Conservation (phyloP, 1,139 yeast genomes). For the Yamadazyma buinensis region DNA sequence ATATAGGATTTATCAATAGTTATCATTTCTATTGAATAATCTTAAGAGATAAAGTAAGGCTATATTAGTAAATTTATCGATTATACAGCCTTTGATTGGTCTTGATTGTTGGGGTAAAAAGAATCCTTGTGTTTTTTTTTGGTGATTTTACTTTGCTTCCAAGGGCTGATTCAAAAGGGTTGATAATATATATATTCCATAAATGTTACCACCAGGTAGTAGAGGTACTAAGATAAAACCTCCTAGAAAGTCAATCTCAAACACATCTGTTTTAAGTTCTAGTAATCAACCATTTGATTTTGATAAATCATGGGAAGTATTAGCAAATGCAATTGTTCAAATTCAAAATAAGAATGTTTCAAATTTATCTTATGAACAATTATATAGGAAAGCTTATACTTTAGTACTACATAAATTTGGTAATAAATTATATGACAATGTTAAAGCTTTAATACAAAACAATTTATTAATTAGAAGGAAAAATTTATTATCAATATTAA, state of each 20-base stretch:
- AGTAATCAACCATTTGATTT: constrained; percentile 47
- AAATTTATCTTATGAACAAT: constrained; percentile 74
- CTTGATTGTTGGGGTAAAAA: too few species aligned
- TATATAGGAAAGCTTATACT: constrained; percentile 79
- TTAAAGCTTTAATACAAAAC: constrained; percentile 45
- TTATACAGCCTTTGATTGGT: too few species aligned
- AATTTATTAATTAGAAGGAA: constrained; percentile 42
- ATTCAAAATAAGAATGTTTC: constrained; percentile 76
- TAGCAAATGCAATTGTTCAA: constrained; percentile 72
- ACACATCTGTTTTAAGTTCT: constrained; percentile 13
- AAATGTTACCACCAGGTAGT: constrained; percentile 33
- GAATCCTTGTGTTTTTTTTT: too few species aligned
- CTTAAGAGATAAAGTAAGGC: too few species aligned
- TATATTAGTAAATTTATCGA: too few species aligned
- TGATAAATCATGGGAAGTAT: constrained; percentile 64
- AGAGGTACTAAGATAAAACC: constrained; percentile 67
- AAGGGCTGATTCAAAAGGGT: too few species aligned
- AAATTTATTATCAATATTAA: constrained; percentile 16
- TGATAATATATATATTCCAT: too few species aligned
- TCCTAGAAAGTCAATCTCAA: constrained; percentile 52
- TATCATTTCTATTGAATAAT: too few species aligned
- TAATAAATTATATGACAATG: constrained; percentile 61
- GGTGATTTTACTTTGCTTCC: too few species aligned
- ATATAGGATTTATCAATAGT: too few species aligned
- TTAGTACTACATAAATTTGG: constrained; percentile 76